Conservation (phyloP, 495 filamentous ascomycete genomes). For the Jackrogersella minutella region DNA sequence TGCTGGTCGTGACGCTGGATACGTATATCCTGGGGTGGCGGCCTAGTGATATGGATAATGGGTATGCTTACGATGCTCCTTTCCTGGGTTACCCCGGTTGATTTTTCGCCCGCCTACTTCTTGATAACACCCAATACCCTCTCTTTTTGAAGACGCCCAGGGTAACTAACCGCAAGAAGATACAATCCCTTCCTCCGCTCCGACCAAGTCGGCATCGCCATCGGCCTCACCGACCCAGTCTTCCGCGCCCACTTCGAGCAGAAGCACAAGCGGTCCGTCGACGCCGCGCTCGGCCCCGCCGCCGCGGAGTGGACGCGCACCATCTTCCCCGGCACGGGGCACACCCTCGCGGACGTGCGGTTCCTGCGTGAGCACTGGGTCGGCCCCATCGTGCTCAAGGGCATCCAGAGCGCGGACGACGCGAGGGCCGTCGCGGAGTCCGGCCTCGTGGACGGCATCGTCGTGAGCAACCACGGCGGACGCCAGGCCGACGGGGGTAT, state of each 20-base stretch:
- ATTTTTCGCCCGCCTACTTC: not conserved
- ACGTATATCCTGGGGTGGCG: constrained; percentile 65
- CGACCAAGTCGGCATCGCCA: constrained; percentile 38
- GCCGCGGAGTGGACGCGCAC: constrained; percentile 35
- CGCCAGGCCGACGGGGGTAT: constrained; percentile 65
- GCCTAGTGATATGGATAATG: constrained; percentile 68
- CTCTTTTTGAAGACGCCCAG: not conserved
- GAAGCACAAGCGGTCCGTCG: constrained; percentile 17
- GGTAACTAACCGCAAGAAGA: not conserved
- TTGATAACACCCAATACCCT: not conserved
- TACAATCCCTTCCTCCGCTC: constrained; percentile 40
- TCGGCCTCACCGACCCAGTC: constrained; percentile 42
- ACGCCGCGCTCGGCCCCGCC: constrained; percentile 22
- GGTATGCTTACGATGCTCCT: constrained; percentile 51
- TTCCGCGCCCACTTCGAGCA: constrained; percentile 35
- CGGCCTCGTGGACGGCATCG: constrained; percentile 60
- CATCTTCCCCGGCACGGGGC: constrained; percentile 30
- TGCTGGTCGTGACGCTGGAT: constrained; percentile 65
- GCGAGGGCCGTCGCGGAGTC: constrained; percentile 57
- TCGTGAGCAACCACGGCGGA: constrained; percentile 70
- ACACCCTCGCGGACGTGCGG: constrained; percentile 58
- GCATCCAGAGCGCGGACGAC: constrained; percentile 65
- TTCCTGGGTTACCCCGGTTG: constrained; percentile 7
- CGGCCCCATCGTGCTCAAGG: constrained; percentile 66
- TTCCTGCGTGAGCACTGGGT: constrained; percentile 56